phyloP scores from a whole-genome alignment of 768 basidiomycete genomes.

The Xerocomellus amylosporus region DNA sequence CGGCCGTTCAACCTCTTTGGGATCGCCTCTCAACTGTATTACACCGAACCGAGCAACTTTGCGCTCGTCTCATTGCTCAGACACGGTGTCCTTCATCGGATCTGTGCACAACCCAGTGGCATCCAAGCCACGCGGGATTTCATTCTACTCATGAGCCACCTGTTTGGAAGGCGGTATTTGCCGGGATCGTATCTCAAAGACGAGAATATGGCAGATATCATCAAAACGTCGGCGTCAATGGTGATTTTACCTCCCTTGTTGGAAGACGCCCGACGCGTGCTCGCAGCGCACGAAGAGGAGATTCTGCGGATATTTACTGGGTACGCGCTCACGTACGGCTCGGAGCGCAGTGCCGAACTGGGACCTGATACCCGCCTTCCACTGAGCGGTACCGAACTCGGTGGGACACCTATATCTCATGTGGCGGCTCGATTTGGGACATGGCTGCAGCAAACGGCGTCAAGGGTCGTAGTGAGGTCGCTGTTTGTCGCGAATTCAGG shows the following conservation, averaged over 20 bases:
- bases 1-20: constrained; percentile 56
- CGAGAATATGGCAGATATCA: constrained; percentile 34
- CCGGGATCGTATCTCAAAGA: constrained; percentile 42
- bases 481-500: constrained; percentile 68
- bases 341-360: constrained; percentile 36
- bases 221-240: constrained; percentile 50
- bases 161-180: constrained; percentile 61
- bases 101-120: constrained; percentile 43
- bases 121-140: constrained; percentile 47
- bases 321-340: constrained; percentile 51
- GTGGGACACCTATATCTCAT: constrained; percentile 7
- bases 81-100: constrained; percentile 53
- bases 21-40: constrained; percentile 54
- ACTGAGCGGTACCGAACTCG: constrained; percentile 38
- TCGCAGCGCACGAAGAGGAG: constrained; percentile 47
- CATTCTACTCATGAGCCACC: constrained; percentile 56
- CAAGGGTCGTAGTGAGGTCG: constrained; percentile 48
- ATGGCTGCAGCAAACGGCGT: constrained; percentile 39
- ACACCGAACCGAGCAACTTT: constrained; percentile 69
- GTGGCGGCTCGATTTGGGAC: constrained; percentile 29
- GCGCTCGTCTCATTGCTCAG: constrained; percentile 59
- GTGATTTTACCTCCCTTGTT: constrained; percentile 54
- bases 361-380: constrained; percentile 49
- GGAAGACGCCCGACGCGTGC: constrained; percentile 37
- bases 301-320: constrained; percentile 52